phyloP scores from a whole-genome alignment of 768 basidiomycete species.

The Mycena venus region DNA sequence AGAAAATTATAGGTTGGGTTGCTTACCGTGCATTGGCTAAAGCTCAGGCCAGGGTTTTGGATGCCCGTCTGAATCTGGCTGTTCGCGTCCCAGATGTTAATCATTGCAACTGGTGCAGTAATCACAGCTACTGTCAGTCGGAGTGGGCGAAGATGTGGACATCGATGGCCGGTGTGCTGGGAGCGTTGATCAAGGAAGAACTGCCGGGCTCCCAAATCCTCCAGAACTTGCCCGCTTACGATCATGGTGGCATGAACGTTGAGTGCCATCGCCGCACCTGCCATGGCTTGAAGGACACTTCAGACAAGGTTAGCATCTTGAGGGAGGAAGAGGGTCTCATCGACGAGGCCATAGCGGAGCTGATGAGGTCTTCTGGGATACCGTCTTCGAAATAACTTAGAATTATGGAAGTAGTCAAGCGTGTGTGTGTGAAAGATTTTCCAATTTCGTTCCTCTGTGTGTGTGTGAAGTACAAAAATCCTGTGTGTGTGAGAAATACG shows the following conservation, averaged over 20 bases:
- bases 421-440: not conserved
- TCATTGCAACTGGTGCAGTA: not conserved
- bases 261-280: conserved; percentile 16
- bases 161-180: not conserved
- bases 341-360: not conserved
- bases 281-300: not conserved
- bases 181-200: conserved; percentile 2
- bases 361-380: not conserved
- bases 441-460: not conserved
- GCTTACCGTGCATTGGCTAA: conserved; percentile 17
- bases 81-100: not conserved
- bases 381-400: not conserved
- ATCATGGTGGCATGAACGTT: not conserved
- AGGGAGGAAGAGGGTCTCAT: conserved; percentile 8
- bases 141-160: conserved; percentile 15
- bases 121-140: not conserved
- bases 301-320: not conserved
- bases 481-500: not conserved
- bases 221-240: not conserved
- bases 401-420: not conserved
- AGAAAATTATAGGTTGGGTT: not conserved
- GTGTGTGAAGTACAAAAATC: not conserved
- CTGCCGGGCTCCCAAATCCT: not conserved
- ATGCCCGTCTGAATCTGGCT: not conserved
- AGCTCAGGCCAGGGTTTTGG: conserved; percentile 5